A percentile compares a stretch with the other conserved stretches of the same genome.
phyloP scores from a whole-genome alignment of 208 protist genomes.

The Tetramitus jugosus region DNA sequence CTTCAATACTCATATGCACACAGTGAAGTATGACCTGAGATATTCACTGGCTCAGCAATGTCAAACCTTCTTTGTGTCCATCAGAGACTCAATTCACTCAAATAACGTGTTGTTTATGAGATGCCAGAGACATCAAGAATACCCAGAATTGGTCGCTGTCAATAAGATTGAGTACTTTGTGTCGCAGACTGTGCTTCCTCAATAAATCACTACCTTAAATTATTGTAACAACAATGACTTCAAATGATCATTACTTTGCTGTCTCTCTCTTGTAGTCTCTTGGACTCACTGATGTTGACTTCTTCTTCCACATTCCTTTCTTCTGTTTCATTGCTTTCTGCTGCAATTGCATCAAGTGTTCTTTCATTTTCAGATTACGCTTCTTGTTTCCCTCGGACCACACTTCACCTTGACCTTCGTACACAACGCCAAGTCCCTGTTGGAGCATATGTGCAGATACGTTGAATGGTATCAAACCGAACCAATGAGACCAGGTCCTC shows the following conservation, averaged over 20 bases:
- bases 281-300: neutral
- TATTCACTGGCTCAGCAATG: neutral
- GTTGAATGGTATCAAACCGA: neutral
- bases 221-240: too few species aligned
- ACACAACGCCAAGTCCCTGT: neutral
- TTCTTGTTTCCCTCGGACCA: neutral
- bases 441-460: constrained; percentile 1
- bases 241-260: neutral
- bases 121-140: neutral
- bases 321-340: neutral
- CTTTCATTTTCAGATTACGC: neutral
- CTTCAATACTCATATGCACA: neutral
- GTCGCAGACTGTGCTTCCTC: too few species aligned
- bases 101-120: neutral
- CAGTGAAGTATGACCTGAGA: neutral
- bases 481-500: constrained; percentile 5
- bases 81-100: neutral
- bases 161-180: neutral
- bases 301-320: constrained; percentile 5
- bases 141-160: neutral
- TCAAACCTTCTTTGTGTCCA: neutral
- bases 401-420: constrained; percentile 12
- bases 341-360: neutral
- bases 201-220: too few species aligned
- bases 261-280: constrained; percentile 1